Evolutionary conservation across 345 rosid genomes (phyloP).

Genomic region (Ceriops decandra): DNA sequence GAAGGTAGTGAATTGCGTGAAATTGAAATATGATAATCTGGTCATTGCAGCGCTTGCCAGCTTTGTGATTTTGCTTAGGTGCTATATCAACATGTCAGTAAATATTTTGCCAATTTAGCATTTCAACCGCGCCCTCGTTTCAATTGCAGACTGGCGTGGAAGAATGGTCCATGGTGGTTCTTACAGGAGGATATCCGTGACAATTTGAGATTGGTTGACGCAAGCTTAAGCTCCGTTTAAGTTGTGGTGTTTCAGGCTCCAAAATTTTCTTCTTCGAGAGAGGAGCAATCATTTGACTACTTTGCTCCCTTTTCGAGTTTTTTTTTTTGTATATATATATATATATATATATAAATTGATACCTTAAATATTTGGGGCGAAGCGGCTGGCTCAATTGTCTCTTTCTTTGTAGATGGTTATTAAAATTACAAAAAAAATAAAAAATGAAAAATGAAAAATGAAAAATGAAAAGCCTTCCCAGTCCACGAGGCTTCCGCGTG

Average conservation of each 20-base stretch:
- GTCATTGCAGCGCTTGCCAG: not conserved
- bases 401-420: too few relatives aligned
- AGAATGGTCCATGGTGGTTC: conserved; percentile 44
- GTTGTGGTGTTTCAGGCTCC: not conserved
- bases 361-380: too few relatives aligned
- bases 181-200: conserved; percentile 22
- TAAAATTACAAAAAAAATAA: too few relatives aligned
- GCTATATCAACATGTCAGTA: not conserved
- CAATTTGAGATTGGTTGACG: conserved; percentile 9
- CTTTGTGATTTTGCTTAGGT: not conserved
- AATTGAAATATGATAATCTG: not conserved
- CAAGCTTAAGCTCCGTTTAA: not conserved
- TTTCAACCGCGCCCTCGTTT: not conserved
- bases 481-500: too few relatives aligned
- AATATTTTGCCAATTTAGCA: not conserved
- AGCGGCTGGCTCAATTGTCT: too few relatives aligned
- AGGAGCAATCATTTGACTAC: too few relatives aligned
- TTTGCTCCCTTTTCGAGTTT: too few relatives aligned
- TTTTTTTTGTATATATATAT: too few relatives aligned
- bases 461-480: too few relatives aligned
- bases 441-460: too few relatives aligned
- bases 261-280: too few relatives aligned
- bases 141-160: conserved; percentile 20
- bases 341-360: too few relatives aligned
- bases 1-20: conserved; percentile 22